A percentile compares a stretch with the other conserved stretches of the same genome.
Evolutionary conservation across 2,329 filamentous ascomycete species (phyloP).

Genomic region (Aureobasidium vineae): DNA sequence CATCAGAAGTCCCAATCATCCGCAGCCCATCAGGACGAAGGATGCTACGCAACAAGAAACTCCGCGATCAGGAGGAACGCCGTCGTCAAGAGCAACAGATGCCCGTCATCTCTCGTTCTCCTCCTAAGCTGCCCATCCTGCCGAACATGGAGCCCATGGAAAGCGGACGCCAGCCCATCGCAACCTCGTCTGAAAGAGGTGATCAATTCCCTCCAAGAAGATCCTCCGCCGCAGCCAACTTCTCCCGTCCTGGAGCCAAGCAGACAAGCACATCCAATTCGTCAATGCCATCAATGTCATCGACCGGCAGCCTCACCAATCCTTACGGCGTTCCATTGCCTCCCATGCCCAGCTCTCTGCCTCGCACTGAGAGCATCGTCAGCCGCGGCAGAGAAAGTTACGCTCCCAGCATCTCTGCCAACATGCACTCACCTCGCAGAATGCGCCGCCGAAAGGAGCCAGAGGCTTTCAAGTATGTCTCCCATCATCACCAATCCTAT

Average conservation of each 20-base stretch:
- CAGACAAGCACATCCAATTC: constrained; percentile 8
- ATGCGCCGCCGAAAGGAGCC: constrained; percentile 95
- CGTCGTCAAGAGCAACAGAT: constrained; percentile 55
- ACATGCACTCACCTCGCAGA: constrained; percentile 87
- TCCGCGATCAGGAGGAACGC: constrained; percentile 52
- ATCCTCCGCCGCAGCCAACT: constrained; percentile 35
- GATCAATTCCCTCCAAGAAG: constrained; percentile 36
- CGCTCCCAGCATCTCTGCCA: constrained; percentile 84
- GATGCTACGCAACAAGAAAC: constrained; percentile 43
- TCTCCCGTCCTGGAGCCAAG: constrained; percentile 40
- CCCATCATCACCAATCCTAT: background rate
- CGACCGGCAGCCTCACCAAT: constrained; percentile 25
- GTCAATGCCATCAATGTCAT: constrained; percentile 17
- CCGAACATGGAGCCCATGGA: constrained; percentile 58
- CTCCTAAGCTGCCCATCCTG: constrained; percentile 58
- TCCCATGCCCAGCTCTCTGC: constrained; percentile 35
- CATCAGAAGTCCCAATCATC: constrained; percentile 27
- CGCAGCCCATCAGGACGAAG: constrained; percentile 24
- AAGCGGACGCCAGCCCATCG: constrained; percentile 63
- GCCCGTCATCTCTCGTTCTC: constrained; percentile 53
- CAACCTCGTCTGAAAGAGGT: constrained; percentile 55
- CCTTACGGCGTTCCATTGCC: constrained; percentile 35
- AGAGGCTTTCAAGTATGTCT: constrained; percentile 92
- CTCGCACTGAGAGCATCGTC: constrained; percentile 90
- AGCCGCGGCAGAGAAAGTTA: constrained; percentile 96